Base-by-base conservation (phyloP, 2,329 filamentous ascomycete genomes). In the Aspergillus tanneri region DNA sequence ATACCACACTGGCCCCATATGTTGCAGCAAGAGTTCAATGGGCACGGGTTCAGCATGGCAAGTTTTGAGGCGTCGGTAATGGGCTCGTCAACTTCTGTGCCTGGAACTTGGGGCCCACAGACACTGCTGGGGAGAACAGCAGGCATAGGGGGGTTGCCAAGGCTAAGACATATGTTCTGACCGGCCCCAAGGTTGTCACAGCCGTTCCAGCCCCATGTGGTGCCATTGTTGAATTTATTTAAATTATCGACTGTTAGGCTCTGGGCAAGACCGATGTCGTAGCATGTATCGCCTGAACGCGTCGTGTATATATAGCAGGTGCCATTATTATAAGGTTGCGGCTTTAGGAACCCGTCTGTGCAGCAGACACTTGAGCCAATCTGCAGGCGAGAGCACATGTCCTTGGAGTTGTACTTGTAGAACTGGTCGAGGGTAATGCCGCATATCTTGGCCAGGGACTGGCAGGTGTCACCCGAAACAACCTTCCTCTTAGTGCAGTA, bases 1-100 rank as follows among this genome's bases (percentile, higher is more conserved):
- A 66, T 66, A 5, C 75, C 76, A 23, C 76, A 78, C 43, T 74
- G 66, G 1, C 75, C 76, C 63, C 71, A 75, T 8, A 38, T 23
- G 18, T 38, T 18, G 18, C 35, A 38, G 35, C 35, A 38, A 8
- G 35, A 19, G 11, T 38, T 38, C 16, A 38, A 18, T 8, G 35
- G 35, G 19, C 35, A 38, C 19, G 35, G 35, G 35, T 38, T 38
- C 16, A 38, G 18, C 10, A 10, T 23, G 9, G 35, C 35, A 12
- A 38, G 35, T 5, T 38, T 8, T 23, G 35, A n/a, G 16, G 10
- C 35, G 3, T 38, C 19, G 9, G 35, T 38, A 8, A 18, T 11
- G 6, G 14, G 9, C 18, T 22, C 19, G n/a, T 54, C 24, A 12
- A 27, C 12, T 8, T 12, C 39, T 0, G 35, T 38, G 35, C 19